Percentiles rank a stretch among this genome's conserved stretches.
Evolutionary conservation across 2,329 filamentous ascomycete genomes (phyloP).

Genomic region (Sporothrix schenckii): DNA sequence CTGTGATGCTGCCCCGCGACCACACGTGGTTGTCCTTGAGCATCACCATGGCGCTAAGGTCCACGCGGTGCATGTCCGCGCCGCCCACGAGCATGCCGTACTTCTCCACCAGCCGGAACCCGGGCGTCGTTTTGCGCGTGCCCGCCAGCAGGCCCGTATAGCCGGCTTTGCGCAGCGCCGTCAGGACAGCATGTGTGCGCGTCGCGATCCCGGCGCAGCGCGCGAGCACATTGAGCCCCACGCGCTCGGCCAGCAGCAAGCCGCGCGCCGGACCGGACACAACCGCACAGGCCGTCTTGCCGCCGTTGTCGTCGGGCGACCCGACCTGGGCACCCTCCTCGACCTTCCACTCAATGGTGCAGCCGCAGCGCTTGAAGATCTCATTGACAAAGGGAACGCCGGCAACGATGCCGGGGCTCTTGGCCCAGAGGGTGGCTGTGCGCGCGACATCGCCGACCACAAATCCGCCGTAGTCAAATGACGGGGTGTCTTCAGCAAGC

Average conservation of each 20-base stretch:
- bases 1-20: constrained; percentile 82
- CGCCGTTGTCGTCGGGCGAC: constrained; percentile 43
- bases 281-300: constrained; percentile 66
- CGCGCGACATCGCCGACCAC: constrained; percentile 76
- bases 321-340: constrained; percentile 72
- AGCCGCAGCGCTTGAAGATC: constrained; percentile 86
- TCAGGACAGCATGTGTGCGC: constrained; percentile 59
- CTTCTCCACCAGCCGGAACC: constrained; percentile 94
- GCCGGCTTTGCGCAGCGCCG: constrained; percentile 64
- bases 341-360: constrained; percentile 86
- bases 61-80: constrained; percentile 87
- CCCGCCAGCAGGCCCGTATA: constrained; percentile 87
- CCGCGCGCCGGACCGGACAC: constrained; percentile 79
- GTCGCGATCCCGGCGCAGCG: constrained; percentile 91
- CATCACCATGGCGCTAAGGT: constrained; percentile 95
- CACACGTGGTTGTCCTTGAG: constrained; percentile 99
- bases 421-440: constrained; percentile 68
- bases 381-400: constrained; percentile 95
- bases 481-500: constrained; percentile 95
- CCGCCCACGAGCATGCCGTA: constrained; percentile 96
- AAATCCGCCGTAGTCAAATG: constrained; percentile 95
- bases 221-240: constrained; percentile 87
- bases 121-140: constrained; percentile 94
- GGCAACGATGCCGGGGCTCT: constrained; percentile 78
- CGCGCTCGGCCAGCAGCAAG: constrained; percentile 86